Evolutionary conservation across 352 stramenopile species (phyloP), one percentile per base, ranked within the genome.

Genomic region (Globisporangium uncinulatum): DNA sequence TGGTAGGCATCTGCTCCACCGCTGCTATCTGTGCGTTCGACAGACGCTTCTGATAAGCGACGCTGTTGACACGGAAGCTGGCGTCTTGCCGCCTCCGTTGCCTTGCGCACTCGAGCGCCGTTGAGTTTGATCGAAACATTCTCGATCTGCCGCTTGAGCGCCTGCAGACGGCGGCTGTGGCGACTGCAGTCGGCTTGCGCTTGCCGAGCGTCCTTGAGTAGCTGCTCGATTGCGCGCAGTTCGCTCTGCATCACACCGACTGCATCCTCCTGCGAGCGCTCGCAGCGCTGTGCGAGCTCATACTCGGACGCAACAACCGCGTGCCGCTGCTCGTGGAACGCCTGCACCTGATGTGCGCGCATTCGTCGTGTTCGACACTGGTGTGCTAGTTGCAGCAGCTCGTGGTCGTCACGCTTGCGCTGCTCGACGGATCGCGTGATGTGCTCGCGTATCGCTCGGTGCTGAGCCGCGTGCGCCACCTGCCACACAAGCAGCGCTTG

Each of bases 91-190:
- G 24, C 24, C n/a, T n/a, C n/a, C n/a, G n/a, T n/a, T n/a, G n/a
- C n/a, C 24, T 29, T 29, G 24, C 24, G 4, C 24, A 4, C 24
- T 29, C 24, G 24, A 29, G 73, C 31, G 3, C 68, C 68, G 15
- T 82, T 85, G 52, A 84, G 51, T 44, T 73, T 77, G 29, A 87
- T 64, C 5, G 63, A 71, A 8, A 64, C 61, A 42, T 79, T 79
- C 58, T 87, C 73, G 10, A 83, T 79, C 41, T 87, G 68, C 19
- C 73, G 60, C 51, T 87, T 83, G 49, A 79, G 37, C 17, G 71
- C 24, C 2, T 79, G 70, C 42, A 83, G 44, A 17, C 73, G 63
- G 14, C 59, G 59, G 17, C 62, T 64, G 19, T 66, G 54, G 2
- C 59, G 47, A 14, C 43, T 37, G 29, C 74, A 87, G 14, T 75